Base-by-base conservation (phyloP, 305 asterid species). In the Withania somnifera region DNA sequence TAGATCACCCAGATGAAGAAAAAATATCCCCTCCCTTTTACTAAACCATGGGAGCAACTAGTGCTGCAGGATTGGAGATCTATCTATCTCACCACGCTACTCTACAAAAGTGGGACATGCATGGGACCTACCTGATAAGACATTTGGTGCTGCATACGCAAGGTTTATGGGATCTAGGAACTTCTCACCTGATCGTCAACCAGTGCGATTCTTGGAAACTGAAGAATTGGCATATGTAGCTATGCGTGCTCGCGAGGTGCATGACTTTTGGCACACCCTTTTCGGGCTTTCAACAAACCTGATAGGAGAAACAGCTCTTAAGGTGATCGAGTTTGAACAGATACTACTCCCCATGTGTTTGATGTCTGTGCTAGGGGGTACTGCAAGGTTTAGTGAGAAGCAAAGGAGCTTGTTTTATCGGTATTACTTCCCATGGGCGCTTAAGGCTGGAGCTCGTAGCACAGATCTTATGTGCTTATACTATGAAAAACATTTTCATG, bases 141-240 rank as follows among this genome's bases (percentile, higher is more conserved):
- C 99, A 78, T 96, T 96, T 63, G 99, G 99, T 30, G 95, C 98
- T 52, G 99, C 99, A 26, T 96, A 96, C 81, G 98, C 98, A 40
- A 90, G 85, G 20, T 96, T 96, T 69, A 96, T 96, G 99, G 99
- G 98, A 86, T 92, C 97, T 22, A 88, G 98, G 81, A 96, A 94
- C 66, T 95, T 95, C 88, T 94, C 99, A 57, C 99, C 98, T 0
- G 98, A 95, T 61, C 84, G 98, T 45, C 98, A 98, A 50, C 99
- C 99, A 0, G 97, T 94, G 80, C 90, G 97, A 84, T 95, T 95
- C 90, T 92, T 95, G 98, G 99, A 93, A 83, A 86, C 97, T 1
- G 98, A 95, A 30, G 98, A 95, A 60, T 77, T 94, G 83, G 97
- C 98, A 40, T 95, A 92, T 40, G 97, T 96, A 78, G 97, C 97